Evolutionary conservation across 805 yeast genomes (phyloP), one percentile per base, ranked within the genome.

Genomic region (Metschnikowia dekortorum): DNA sequence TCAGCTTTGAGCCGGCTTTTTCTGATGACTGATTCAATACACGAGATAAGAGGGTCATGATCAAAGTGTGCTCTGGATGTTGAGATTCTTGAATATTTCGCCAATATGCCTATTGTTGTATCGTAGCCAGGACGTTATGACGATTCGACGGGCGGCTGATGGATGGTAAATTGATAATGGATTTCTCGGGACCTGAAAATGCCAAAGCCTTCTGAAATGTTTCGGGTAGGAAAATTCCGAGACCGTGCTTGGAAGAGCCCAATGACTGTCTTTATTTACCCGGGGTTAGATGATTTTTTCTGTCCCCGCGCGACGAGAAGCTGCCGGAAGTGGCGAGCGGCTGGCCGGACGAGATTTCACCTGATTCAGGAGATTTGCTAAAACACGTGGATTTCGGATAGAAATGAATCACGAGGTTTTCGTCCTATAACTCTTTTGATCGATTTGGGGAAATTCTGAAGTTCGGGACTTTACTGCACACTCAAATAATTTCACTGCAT

Each of bases 1-100:
- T 46, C 52, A 35, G 40, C 26, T 41, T 52, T 53, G 40, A 47
- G 43, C 44, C 35, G 34, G 34, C 45, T 33, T 55, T 56, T 14
- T 60, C 61, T 10, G 56, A 32, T 9, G 46, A 47, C 34, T 53
- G 51, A 47, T 58, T 61, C 37, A 62, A 50, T 18, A 61, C 64
- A 14, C 64, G 54, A 8, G 64, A 62, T 35, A 62, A 53, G 29
- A 60, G 57, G n/a, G 63, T 50, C 65, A 61, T 62, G 46, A 13
- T 44, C 14, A 29, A 8, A 36, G 26, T 9, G 28, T 10, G 6
- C 4, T 36, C 13, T 16, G 32, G 13, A 41, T 38, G 30, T 22
- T 22, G 22, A 22, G 5, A 22, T 4, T 22, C 22, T 22, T 22
- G 22, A 22, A 22, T 4, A 22, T 4, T 22, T 22, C 22, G 22